Conservation (phyloP, 2,329 filamentous ascomycete species). For the Calonectria hongkongensis region DNA sequence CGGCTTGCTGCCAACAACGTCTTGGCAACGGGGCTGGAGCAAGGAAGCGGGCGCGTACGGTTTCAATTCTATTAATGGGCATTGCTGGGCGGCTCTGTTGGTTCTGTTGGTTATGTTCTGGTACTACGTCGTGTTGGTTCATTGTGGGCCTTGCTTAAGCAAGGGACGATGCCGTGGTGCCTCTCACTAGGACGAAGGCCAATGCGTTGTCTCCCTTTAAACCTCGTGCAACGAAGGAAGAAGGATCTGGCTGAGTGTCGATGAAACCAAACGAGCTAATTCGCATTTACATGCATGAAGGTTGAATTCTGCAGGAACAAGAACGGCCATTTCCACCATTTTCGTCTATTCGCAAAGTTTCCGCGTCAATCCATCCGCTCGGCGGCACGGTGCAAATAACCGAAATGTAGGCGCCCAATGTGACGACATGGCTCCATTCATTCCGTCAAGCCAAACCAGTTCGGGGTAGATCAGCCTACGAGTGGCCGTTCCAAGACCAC, state of each 20-base stretch:
- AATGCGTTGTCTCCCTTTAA: not conserved
- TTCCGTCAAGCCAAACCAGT: conserved; percentile 5
- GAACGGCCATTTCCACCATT: conserved; percentile 19
- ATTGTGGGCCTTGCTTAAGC: not conserved
- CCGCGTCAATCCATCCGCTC: conserved; percentile 12
- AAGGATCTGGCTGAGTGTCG: not conserved
- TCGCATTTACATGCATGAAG: not conserved
- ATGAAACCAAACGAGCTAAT: not conserved
- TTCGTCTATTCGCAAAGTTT: not conserved
- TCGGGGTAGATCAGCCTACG: conserved; percentile 4
- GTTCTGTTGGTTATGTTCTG: conserved; percentile 11
- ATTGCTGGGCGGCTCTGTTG: conserved; percentile 15
- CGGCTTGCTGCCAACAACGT: conserved; percentile 8
- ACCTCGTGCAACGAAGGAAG: not conserved
- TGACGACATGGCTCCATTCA: not conserved
- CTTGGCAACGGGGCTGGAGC: conserved; percentile 9
- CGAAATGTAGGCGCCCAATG: conserved; percentile 4
- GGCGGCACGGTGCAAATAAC: conserved; percentile 4
- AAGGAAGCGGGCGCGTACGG: conserved; percentile 12
- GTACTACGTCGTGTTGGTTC: not conserved
- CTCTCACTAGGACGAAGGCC: not conserved
- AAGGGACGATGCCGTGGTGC: conserved; percentile 9
- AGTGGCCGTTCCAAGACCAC: conserved; percentile 13
- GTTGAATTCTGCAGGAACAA: conserved; percentile 1
- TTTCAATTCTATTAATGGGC: conserved; percentile 17